Evolutionary conservation across 768 basidiomycete species (phyloP).

Genomic region (Pleurotus citrinopileatus): DNA sequence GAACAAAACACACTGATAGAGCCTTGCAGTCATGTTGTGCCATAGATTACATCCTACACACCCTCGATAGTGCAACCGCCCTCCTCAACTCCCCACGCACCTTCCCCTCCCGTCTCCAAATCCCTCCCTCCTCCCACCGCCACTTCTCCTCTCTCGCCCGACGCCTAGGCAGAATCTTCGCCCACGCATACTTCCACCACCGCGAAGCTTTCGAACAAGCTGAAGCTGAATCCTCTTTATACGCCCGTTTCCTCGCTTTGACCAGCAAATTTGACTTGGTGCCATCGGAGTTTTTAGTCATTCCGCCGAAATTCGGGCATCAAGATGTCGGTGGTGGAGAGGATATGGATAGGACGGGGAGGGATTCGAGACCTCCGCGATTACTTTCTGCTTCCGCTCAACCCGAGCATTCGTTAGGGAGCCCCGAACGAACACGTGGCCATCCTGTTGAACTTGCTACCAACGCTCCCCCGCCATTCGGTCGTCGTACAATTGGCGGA

Average conservation of each 20-base stretch:
- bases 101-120: slow-evolving; percentile 87
- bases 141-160: slow-evolving; percentile 90
- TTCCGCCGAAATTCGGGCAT: slow-evolving; percentile 41
- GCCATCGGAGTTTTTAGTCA: slow-evolving; percentile 79
- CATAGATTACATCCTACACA: slow-evolving; percentile 94
- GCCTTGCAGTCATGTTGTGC: slow-evolving; percentile 97
- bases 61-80: slow-evolving; percentile 90
- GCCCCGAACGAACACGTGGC: background rate
- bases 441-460: background rate
- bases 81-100: slow-evolving; percentile 87
- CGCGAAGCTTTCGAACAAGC: slow-evolving; percentile 88
- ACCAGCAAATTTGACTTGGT: slow-evolving; percentile 81
- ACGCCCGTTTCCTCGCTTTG: slow-evolving; percentile 85
- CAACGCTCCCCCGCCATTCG: background rate
- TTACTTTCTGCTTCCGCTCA: slow-evolving; percentile 38
- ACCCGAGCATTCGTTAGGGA: background rate
- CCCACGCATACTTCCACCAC: slow-evolving; percentile 95
- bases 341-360: slow-evolving; percentile 14
- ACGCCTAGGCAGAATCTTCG: slow-evolving; percentile 91
- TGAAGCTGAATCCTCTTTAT: slow-evolving; percentile 87
- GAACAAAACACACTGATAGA: no score
- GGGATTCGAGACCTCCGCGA: slow-evolving; percentile 33
- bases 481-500: background rate
- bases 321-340: slow-evolving; percentile 13
- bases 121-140: slow-evolving; percentile 76